phyloP scores from a whole-genome alignment of 1,139 yeast species.

The Pichia sp. region DNA sequence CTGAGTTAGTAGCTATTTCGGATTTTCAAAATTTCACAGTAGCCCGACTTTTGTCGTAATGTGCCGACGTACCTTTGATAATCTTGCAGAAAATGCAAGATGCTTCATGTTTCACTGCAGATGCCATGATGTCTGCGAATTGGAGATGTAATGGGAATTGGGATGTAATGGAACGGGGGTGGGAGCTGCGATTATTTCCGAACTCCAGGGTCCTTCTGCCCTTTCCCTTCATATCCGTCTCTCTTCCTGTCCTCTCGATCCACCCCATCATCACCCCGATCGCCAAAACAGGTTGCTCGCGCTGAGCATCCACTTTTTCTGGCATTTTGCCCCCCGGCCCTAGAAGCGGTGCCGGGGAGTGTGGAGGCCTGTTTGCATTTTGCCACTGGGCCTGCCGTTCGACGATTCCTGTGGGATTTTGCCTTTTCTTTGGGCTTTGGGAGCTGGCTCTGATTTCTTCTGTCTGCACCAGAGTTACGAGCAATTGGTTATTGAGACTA shows the following conservation, averaged over 20 bases:
- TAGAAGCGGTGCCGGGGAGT: not conserved
- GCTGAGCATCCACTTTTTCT: conserved; percentile 3
- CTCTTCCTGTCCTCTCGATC: not conserved
- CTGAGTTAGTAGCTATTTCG: conserved; percentile 6
- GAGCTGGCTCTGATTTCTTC: not conserved
- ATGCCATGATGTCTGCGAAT: conserved; percentile 26
- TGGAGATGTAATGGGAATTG: not conserved
- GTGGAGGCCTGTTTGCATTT: not conserved
- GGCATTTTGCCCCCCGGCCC: not conserved
- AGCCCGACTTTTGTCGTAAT: no score
- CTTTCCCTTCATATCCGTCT: not conserved
- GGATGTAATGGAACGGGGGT: no score
- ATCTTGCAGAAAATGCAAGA: conserved; percentile 89
- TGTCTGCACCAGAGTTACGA: not conserved
- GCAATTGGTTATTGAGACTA: not conserved
- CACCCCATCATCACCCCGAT: not conserved
- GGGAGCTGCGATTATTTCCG: not conserved
- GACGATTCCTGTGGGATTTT: not conserved
- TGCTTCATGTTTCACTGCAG: conserved; percentile 36
- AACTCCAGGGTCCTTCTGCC: not conserved
- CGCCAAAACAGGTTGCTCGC: not conserved
- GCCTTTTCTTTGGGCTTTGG: not conserved
- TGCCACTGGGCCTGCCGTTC: conserved; percentile 1
- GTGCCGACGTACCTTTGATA: conserved; percentile 57
- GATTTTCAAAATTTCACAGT: not conserved